Conservation (phyloP, 2,329 filamentous ascomycete genomes). For the Rosellinia necatrix region DNA sequence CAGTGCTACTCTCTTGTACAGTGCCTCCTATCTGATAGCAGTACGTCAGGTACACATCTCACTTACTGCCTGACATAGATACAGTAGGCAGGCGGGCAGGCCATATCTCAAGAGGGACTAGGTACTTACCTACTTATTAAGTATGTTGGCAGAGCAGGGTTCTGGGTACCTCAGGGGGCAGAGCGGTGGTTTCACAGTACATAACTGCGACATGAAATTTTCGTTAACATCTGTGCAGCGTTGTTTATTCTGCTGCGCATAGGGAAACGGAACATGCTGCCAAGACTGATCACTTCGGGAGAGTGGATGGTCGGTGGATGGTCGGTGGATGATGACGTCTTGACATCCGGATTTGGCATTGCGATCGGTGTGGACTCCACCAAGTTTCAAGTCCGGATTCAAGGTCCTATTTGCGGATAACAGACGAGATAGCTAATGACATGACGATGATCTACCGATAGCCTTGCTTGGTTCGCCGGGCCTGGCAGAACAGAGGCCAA, state of each 20-base stretch:
- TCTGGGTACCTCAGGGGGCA: no score
- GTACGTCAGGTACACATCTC: no score
- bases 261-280: slow-evolving; percentile 3
- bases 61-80: no score
- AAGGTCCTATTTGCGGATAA: slow-evolving; percentile 8
- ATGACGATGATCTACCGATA: slow-evolving; percentile 11
- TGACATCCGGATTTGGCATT: slow-evolving; percentile 15
- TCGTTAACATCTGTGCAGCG: background rate
- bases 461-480: no score
- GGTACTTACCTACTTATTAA: no score
- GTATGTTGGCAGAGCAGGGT: no score
- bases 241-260: background rate
- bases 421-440: slow-evolving; percentile 15
- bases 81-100: no score
- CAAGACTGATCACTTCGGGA: slow-evolving; percentile 7
- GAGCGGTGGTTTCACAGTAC: background rate
- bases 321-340: slow-evolving; percentile 28
- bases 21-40: no score
- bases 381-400: slow-evolving; percentile 1
- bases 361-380: slow-evolving; percentile 11
- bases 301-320: no score
- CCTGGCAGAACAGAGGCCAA: no score
- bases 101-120: no score
- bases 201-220: background rate
- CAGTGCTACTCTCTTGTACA: no score